phyloP scores from a whole-genome alignment of 345 rosid genomes.

The Gossypium rotundifolium region DNA sequence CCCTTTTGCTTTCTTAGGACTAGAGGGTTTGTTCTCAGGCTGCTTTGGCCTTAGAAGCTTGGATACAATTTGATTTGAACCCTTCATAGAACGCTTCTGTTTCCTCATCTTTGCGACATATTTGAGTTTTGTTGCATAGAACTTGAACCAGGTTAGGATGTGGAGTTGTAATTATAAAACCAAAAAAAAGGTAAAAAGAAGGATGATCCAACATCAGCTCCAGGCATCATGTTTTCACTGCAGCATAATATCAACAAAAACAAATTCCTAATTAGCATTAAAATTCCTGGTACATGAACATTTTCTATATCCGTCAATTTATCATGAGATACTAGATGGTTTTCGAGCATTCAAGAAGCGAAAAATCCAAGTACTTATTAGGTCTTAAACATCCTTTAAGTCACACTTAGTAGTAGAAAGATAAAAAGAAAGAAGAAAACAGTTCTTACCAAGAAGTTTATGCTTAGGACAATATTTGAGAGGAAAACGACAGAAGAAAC shows the following conservation, averaged over 20 bases:
- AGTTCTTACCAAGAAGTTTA: too few relatives aligned
- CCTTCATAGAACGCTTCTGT: constrained; percentile 22
- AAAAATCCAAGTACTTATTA: not conserved
- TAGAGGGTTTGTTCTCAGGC: constrained; percentile 30
- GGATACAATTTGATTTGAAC: constrained; percentile 23
- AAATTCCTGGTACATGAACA: not conserved
- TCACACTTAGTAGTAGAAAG: too few relatives aligned
- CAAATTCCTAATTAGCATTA: not conserved
- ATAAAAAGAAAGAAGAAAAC: too few relatives aligned
- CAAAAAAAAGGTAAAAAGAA: constrained; percentile 18
- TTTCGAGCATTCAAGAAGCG: not conserved
- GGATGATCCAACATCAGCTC: constrained; percentile 20
- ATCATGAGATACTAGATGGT: not conserved
- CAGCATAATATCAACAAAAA: constrained; percentile 5
- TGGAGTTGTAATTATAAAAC: constrained; percentile 28
- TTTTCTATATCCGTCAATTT: not conserved
- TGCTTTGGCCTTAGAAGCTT: constrained; percentile 35
- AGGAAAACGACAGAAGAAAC: too few relatives aligned
- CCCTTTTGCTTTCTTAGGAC: constrained; percentile 26
- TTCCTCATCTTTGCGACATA: constrained; percentile 21
- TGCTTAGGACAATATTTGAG: too few relatives aligned
- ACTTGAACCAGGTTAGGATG: constrained; percentile 20
- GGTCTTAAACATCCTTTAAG: not conserved
- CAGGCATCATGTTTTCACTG: constrained; percentile 29
- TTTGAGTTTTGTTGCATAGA: constrained; percentile 24